A percentile compares a stretch with the other conserved stretches of the same genome.
phyloP scores from a whole-genome alignment of 139 green algal species.

The Chlorella ohadii region DNA sequence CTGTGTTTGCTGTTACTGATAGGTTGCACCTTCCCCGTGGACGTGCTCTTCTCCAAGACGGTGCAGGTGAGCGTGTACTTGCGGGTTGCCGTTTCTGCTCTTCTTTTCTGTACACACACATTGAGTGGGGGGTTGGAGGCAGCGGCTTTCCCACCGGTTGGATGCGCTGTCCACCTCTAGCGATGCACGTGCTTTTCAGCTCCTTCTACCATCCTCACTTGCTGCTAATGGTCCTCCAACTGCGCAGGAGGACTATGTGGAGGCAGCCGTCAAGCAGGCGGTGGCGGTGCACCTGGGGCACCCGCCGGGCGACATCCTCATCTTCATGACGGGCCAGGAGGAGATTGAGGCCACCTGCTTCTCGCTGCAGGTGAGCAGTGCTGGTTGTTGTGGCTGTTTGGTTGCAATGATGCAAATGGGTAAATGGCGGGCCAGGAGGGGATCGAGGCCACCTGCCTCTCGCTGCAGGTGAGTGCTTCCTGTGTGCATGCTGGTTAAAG shows the following conservation, averaged over 20 bases:
- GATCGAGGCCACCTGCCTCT: slow-evolving; percentile 95
- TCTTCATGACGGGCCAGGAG: slow-evolving; percentile 99
- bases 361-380: slow-evolving; percentile 60
- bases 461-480: slow-evolving; percentile 72
- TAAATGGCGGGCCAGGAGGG: slow-evolving; percentile 98
- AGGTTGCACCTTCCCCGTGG: slow-evolving; percentile 99
- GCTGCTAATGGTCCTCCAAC: too few relatives aligned
- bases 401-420: too few relatives aligned
- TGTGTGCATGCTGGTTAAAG: too few relatives aligned
- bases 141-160: too few relatives aligned
- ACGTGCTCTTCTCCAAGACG: slow-evolving; percentile 91
- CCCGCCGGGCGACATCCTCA: slow-evolving; percentile 91
- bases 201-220: too few relatives aligned
- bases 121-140: too few relatives aligned
- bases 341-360: slow-evolving; percentile 98
- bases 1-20: too few relatives aligned
- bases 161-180: too few relatives aligned
- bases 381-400: too few relatives aligned
- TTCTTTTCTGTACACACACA: too few relatives aligned
- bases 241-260: slow-evolving; percentile 95
- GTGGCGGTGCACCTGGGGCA: slow-evolving; percentile 95
- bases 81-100: too few relatives aligned
- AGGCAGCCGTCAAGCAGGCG: slow-evolving; percentile 97
- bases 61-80: slow-evolving; percentile 36
- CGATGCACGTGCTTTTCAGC: too few relatives aligned